phyloP scores from a whole-genome alignment of 495 filamentous ascomycete species.

The Podospora fimiseda region DNA sequence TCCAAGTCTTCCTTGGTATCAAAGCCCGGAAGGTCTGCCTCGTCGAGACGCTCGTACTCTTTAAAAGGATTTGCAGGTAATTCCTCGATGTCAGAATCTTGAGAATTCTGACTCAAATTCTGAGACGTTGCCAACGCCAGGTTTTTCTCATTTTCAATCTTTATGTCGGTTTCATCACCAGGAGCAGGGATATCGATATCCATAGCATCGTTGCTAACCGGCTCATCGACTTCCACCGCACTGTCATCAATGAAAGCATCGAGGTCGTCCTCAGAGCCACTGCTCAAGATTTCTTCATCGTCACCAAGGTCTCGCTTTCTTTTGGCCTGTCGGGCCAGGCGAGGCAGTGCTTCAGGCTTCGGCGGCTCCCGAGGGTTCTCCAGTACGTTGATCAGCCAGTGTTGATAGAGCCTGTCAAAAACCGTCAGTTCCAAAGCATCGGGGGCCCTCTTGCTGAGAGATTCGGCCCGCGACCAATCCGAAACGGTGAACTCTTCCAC shows the following conservation, averaged over 20 bases:
- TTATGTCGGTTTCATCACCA: neutral
- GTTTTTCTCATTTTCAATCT: slow-evolving; percentile 5
- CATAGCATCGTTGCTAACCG: neutral
- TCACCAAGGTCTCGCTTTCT: slow-evolving; percentile 15
- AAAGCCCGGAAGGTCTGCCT: slow-evolving; percentile 7
- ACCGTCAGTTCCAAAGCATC: slow-evolving; percentile 53
- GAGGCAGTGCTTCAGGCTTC: slow-evolving; percentile 30
- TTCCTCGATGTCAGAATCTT: slow-evolving; percentile 12
- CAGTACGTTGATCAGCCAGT: slow-evolving; percentile 51
- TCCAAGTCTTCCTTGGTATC: slow-evolving; percentile 5
- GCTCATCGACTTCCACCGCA: neutral
- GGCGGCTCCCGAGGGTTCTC: slow-evolving; percentile 44
- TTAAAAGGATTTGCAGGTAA: no score
- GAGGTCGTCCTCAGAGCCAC: slow-evolving; percentile 39
- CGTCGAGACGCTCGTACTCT: no score
- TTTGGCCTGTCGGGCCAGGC: slow-evolving; percentile 16
- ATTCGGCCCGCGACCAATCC: slow-evolving; percentile 41
- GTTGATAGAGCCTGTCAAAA: slow-evolving; percentile 46
- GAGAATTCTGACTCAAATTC: neutral
- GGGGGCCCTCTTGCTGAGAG: slow-evolving; percentile 47
- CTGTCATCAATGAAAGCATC: neutral
- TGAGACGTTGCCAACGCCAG: slow-evolving; percentile 4
- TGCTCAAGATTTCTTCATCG: slow-evolving; percentile 41
- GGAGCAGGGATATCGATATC: neutral
- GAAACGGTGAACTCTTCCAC: slow-evolving; percentile 43